A percentile compares a stretch with the other conserved stretches of the same genome.
Evolutionary conservation across 192 early-diverging fungal genomes (phyloP).

Genomic region (Obelidium mucronatum): DNA sequence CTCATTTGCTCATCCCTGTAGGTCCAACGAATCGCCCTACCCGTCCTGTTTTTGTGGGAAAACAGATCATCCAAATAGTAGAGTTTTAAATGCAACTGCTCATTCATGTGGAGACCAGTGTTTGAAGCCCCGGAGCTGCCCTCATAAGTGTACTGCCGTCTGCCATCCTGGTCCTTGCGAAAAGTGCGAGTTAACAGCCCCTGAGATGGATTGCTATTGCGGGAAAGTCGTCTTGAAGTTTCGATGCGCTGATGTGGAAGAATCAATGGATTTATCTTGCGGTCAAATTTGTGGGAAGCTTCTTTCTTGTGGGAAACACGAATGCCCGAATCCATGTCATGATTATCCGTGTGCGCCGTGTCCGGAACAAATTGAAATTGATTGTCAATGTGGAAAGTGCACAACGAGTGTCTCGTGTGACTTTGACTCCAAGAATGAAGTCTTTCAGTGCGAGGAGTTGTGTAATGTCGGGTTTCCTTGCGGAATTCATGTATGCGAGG

Average conservation of each 20-base stretch:
- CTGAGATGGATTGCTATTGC: conserved; percentile 83
- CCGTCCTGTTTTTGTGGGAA: conserved; percentile 93
- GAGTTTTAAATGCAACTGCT: conserved; percentile 65
- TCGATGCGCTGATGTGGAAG: conserved; percentile 78
- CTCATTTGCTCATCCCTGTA: background rate
- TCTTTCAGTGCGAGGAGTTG: conserved; percentile 37
- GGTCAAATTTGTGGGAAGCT: conserved; percentile 71
- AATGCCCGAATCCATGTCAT: conserved; percentile 81
- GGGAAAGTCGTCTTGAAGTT: conserved; percentile 71
- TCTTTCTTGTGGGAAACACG: conserved; percentile 83
- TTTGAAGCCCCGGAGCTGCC: conserved; percentile 67
- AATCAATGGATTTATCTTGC: conserved; percentile 75
- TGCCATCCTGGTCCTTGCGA: conserved; percentile 95
- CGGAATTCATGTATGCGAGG: conserved; percentile 48
- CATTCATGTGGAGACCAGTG: conserved; percentile 90
- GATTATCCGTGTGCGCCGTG: conserved; percentile 79
- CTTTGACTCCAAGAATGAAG: background rate
- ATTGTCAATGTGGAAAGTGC: conserved; percentile 50
- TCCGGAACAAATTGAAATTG: conserved; percentile 16
- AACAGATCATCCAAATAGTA: conserved; percentile 67
- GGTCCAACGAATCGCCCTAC: conserved; percentile 63
- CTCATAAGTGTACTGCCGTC: conserved; percentile 76
- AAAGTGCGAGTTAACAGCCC: conserved; percentile 84
- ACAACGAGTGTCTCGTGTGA: conserved; percentile 41
- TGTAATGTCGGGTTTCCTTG: conserved; percentile 47